Conservation (phyloP, 345 rosid species). For the Boechera divaricarpa region DNA sequence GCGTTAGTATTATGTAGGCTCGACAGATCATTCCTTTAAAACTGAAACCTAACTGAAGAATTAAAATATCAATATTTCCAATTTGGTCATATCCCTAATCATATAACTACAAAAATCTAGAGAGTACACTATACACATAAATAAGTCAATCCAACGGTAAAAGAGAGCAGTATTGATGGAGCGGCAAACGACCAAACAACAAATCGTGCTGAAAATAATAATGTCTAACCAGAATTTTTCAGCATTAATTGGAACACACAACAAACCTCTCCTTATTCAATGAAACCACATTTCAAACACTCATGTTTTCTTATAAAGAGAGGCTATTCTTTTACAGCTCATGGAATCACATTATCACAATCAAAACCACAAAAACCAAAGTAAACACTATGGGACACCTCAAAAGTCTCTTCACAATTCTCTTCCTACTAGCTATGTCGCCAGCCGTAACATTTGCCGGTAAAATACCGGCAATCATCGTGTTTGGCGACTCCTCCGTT, state of each 20-base stretch:
- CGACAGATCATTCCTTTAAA: slow-evolving; percentile 4
- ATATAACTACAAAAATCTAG: not conserved
- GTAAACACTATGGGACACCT: slow-evolving; percentile 22
- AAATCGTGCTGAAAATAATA: slow-evolving; percentile 35
- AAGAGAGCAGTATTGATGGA: slow-evolving; percentile 40
- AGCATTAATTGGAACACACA: slow-evolving; percentile 47
- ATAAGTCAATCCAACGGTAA: slow-evolving; percentile 34
- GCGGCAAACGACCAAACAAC: slow-evolving; percentile 46
- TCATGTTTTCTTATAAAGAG: slow-evolving; percentile 34
- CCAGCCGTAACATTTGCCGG: slow-evolving; percentile 7
- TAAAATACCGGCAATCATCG: slow-evolving; percentile 58
- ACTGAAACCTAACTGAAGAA: slow-evolving; percentile 14
- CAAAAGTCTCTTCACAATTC: slow-evolving; percentile 30
- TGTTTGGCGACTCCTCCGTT: slow-evolving; percentile 67
- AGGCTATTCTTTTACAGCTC: slow-evolving; percentile 14
- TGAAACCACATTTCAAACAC: slow-evolving; percentile 41
- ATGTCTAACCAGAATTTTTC: slow-evolving; percentile 45
- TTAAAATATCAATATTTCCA: not conserved
- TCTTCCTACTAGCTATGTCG: slow-evolving; percentile 24
- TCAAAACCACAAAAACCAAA: slow-evolving; percentile 22
- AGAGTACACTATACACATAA: not conserved
- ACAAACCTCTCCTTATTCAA: slow-evolving; percentile 46
- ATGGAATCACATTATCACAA: slow-evolving; percentile 30
- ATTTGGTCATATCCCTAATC: not conserved
- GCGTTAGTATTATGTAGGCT: not conserved